phyloP scores from a whole-genome alignment of 108 stramenopile genomes.

The Chaetoceros tenuissimus region DNA sequence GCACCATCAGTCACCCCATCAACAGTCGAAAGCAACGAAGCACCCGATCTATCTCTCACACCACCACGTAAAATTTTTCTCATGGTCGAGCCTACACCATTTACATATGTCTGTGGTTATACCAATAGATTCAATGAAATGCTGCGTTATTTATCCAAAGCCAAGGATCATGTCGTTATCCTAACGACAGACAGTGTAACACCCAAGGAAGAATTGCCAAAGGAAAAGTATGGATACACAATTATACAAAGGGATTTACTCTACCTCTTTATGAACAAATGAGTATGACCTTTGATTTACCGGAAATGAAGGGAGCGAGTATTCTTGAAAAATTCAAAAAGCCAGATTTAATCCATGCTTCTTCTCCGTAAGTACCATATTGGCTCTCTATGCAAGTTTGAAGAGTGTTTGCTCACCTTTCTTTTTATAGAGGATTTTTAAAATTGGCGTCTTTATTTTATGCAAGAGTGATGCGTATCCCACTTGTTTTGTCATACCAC shows the following conservation, averaged over 20 bases:
- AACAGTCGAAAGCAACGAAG: constrained; percentile 15
- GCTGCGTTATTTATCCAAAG: constrained; percentile 55
- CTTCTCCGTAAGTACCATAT: constrained; percentile 31
- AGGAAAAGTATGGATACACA: constrained; percentile 11
- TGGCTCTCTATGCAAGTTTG: neutral
- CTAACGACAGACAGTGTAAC: constrained; percentile 64
- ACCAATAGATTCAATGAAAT: constrained; percentile 86
- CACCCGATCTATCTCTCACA: constrained; percentile 48
- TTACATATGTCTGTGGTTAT: constrained; percentile 83
- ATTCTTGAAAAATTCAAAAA: constrained; percentile 11
- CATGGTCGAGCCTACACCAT: constrained; percentile 61
- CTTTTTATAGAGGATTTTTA: constrained; percentile 29
- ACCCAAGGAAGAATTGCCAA: constrained; percentile 34
- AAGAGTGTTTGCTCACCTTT: neutral
- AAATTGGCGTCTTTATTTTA: constrained; percentile 35
- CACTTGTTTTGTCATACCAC: constrained; percentile 54
- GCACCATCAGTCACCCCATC: constrained; percentile 7
- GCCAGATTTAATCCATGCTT: constrained; percentile 72
- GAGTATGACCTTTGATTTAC: constrained; percentile 21
- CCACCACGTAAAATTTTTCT: constrained; percentile 51
- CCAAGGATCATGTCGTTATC: constrained; percentile 60
- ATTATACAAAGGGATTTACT: constrained; percentile 38
- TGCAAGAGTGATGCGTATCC: constrained; percentile 23
- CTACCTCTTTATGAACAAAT: constrained; percentile 30
- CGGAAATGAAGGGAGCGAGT: constrained; percentile 11